Evolutionary conservation across 2,329 filamentous ascomycete species (phyloP), one percentile per base, ranked within the genome.

Genomic region (Aspergillus cejpii): DNA sequence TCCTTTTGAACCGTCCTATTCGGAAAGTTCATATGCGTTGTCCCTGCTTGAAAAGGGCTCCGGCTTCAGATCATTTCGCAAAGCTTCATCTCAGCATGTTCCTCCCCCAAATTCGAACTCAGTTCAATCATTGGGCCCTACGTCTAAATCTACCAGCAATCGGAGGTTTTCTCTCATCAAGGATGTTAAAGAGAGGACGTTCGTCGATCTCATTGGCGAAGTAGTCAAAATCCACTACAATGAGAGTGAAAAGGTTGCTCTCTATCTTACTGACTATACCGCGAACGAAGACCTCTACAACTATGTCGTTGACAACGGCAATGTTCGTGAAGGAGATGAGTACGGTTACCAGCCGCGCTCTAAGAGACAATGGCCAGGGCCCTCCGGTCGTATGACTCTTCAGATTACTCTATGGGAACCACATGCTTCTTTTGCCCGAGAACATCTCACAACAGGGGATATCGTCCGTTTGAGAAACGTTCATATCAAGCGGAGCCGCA

Each of bases 221-320:
- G 79, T 94, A 2, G 76, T 89, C 37, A 81, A 76, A 52, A 68
- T 74, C 0, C 78, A 71, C 52, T 58, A 67, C 11, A 61, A 56
- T 20, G 63, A 66, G 29, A 55, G 54, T 37, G 73, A 76, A 20
- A 76, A 67, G 45, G 66, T 78, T 10, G 78, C 80, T 4, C 52
- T 95, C 0, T 89, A 89, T 71, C 70, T 94, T 14, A 85, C 86
- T 0, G 90, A 96, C 64, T 95, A 90, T 63, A 94, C 88, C 0
- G 69, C 78, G 40, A 87, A 96, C 57, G 58, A 72, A 0, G 48
- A 58, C 1, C 81, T 96, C 46, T 83, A 75, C 52, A 65, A 80
- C 27, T 80, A 79, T 46, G 56, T 59, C 11, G 59, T 70, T 26
- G 63, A 69, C 7, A 57, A 54, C 12, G 53, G 62, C 1, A 61